Percentiles rank a stretch among this genome's conserved stretches.
These are phyloP conservation scores for Gnomoniopsis sp. DNA, from an alignment of 2,329 filamentous ascomycete species.

Conservation along the genomic window DNA sequence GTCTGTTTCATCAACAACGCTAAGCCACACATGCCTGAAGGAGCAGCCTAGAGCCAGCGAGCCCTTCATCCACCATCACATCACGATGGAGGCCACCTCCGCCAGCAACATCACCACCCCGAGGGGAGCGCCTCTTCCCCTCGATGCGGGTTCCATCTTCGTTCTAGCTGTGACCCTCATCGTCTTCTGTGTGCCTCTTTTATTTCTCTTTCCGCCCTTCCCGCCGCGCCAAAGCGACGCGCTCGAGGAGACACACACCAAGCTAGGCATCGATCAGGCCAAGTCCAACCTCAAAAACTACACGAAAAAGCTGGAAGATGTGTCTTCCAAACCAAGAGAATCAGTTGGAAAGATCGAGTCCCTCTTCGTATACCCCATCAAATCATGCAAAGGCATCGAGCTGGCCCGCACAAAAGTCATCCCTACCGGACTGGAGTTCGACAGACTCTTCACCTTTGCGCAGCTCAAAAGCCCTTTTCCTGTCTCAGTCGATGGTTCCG, in stretches of 20 bases:
- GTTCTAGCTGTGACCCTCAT: conserved; percentile 42
- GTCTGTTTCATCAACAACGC: neutral
- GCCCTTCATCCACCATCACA: neutral
- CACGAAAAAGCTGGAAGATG: neutral
- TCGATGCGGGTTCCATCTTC: conserved; percentile 30
- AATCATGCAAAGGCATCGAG: conserved; percentile 77
- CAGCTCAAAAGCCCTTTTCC: conserved; percentile 55
- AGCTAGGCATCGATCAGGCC: conserved; percentile 35
- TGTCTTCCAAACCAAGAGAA: conserved; percentile 20
- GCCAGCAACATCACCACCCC: conserved; percentile 2
- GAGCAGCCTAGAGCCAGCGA: neutral
- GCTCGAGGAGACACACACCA: conserved; percentile 51
- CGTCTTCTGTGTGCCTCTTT: conserved; percentile 51
- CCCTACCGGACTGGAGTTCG: conserved; percentile 69
- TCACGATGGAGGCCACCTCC: conserved; percentile 5
- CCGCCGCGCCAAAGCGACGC: conserved; percentile 51
- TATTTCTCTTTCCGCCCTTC: conserved; percentile 53
- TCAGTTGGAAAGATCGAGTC: conserved; percentile 46
- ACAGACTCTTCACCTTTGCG: conserved; percentile 80
- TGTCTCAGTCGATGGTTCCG: conserved; percentile 28
- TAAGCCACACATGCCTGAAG: neutral
- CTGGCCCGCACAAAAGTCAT: conserved; percentile 62
- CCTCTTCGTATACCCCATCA: conserved; percentile 77
- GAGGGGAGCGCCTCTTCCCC: conserved; percentile 16
- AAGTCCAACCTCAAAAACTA: conserved; percentile 34